Conservation (phyloP, 495 filamentous ascomycete species). For the Xylaria acuta region DNA sequence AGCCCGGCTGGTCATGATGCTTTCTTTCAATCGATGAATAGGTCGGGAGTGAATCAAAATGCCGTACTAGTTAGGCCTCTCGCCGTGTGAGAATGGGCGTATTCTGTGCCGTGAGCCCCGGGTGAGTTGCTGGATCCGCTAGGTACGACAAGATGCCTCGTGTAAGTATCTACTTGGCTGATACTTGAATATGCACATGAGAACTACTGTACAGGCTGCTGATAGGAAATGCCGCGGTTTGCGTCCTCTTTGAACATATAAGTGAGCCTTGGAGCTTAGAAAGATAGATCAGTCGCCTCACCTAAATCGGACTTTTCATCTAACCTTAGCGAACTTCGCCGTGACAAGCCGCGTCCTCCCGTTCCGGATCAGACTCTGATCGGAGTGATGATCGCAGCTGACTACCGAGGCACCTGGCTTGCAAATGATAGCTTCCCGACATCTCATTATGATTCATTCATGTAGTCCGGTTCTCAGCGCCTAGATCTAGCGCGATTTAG, state of each 20-base stretch:
- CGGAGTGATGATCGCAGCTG: neutral
- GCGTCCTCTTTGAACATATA: neutral
- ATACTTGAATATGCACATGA: neutral
- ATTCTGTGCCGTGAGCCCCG: neutral
- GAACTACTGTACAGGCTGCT: neutral
- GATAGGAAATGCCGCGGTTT: neutral
- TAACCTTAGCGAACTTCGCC: neutral
- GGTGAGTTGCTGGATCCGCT: neutral
- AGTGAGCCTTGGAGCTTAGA: neutral
- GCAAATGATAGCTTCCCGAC: neutral
- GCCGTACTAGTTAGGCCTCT: neutral
- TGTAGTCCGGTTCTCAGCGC: neutral
- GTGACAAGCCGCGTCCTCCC: constrained; percentile 16
- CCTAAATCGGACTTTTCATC: neutral
- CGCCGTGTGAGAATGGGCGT: neutral
- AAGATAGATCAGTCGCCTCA: neutral
- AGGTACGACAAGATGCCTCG: neutral
- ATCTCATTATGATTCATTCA: neutral
- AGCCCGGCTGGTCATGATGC: constrained; percentile 16
- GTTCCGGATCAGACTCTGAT: constrained; percentile 10
- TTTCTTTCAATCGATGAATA: neutral
- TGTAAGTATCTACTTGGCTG: neutral
- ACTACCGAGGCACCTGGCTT: neutral
- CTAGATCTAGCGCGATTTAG: neutral
- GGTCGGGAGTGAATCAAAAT: neutral